Evolutionary conservation across 1,284 basidiomycete genomes (phyloP).

Genomic region (Limonomyces culmigenus): DNA sequence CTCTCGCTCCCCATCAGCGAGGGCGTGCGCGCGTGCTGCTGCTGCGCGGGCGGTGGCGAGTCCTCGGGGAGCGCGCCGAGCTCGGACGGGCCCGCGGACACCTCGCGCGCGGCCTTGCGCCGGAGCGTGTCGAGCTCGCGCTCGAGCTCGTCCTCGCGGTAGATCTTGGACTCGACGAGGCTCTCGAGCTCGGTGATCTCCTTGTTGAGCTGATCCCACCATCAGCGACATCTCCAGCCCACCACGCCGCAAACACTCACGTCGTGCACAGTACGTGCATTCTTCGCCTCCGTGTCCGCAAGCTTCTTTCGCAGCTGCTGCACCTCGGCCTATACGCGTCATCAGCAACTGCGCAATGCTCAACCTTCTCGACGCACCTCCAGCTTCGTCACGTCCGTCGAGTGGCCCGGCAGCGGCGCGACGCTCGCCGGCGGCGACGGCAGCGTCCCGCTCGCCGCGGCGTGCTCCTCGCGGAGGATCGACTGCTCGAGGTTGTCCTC

Average conservation of each 20-base stretch:
- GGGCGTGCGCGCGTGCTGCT: slow-evolving; percentile 5
- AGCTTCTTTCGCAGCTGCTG: slow-evolving; percentile 56
- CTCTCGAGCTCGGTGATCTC: slow-evolving; percentile 83
- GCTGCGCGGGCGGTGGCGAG: slow-evolving; percentile 6
- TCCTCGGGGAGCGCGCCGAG: slow-evolving; percentile 5
- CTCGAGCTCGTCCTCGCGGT: slow-evolving; percentile 69
- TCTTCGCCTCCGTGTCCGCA: slow-evolving; percentile 56
- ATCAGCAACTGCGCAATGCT: slow-evolving; percentile 29
- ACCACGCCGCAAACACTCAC: slow-evolving; percentile 21
- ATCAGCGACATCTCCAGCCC: slow-evolving; percentile 4
- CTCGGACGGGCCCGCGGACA: slow-evolving; percentile 31
- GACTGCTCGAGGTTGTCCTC: slow-evolving; percentile 64
- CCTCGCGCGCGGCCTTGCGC: slow-evolving; percentile 44
- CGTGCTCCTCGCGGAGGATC: slow-evolving; percentile 31
- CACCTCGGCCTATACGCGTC: slow-evolving; percentile 36
- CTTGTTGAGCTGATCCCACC: slow-evolving; percentile 52
- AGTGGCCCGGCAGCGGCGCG: too few species aligned
- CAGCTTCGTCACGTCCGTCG: too few species aligned
- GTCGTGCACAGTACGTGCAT: slow-evolving; percentile 50
- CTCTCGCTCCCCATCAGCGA: neutral
- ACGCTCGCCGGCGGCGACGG: too few species aligned
- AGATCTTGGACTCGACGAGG: slow-evolving; percentile 76
- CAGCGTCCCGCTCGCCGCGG: slow-evolving; percentile 13
- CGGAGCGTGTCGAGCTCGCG: slow-evolving; percentile 66
- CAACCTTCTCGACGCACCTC: slow-evolving; percentile 19